These are phyloP conservation scores for Monosporozyma servazzii DNA, from an alignment of 805 yeast genomes.

Conservation along the genomic window DNA sequence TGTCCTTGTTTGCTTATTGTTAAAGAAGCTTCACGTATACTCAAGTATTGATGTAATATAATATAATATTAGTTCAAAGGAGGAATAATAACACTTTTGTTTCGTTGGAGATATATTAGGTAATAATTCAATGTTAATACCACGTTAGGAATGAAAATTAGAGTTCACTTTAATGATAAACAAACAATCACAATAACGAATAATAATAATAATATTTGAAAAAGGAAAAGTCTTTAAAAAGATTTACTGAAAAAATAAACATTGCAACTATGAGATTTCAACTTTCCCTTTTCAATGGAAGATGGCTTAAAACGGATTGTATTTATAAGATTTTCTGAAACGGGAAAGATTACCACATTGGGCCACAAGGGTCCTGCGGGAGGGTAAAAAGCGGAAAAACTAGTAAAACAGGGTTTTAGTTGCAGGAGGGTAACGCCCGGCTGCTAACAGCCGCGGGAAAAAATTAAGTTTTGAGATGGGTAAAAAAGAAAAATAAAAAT, in stretches of 20 bases:
- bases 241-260: background rate
- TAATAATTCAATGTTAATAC: background rate
- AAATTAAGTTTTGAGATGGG: background rate
- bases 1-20: background rate
- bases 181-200: background rate
- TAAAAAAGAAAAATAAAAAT: constrained; percentile 9
- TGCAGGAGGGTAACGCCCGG: background rate
- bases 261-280: background rate
- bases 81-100: no score
- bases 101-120: background rate
- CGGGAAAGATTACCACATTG: constrained; percentile 2
- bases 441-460: no score
- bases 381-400: background rate
- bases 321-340: constrained; percentile 1
- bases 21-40: background rate
- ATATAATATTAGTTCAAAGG: no score
- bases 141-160: background rate
- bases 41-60: no score
- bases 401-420: background rate
- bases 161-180: background rate
- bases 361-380: background rate
- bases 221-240: background rate
- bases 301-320: background rate
- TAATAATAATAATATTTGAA: background rate
- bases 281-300: background rate